Conservation (phyloP, 2,329 filamentous ascomycete genomes). For the Capronia epimyces region DNA sequence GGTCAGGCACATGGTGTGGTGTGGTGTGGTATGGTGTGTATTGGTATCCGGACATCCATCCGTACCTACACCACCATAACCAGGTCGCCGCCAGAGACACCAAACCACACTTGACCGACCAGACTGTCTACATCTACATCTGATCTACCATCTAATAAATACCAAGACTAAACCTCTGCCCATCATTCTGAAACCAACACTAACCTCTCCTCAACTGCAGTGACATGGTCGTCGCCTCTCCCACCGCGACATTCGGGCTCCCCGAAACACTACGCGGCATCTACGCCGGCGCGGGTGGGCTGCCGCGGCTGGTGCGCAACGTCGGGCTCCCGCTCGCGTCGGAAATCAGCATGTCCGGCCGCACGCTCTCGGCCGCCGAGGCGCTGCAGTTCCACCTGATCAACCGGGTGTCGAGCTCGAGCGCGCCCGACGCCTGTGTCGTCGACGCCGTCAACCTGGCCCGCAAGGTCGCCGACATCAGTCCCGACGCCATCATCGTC, state of each 20-base stretch:
- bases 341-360: constrained; percentile 64
- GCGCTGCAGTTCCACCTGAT: constrained; percentile 63
- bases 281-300: constrained; percentile 63
- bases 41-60: too few species aligned
- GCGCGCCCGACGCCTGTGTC: constrained; percentile 27
- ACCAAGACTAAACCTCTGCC: too few species aligned
- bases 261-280: constrained; percentile 69
- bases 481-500: constrained; percentile 72
- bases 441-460: constrained; percentile 45
- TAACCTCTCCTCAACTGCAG: constrained; percentile 6
- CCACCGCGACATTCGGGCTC: constrained; percentile 57
- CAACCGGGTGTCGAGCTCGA: constrained; percentile 35
- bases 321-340: constrained; percentile 65
- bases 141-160: too few species aligned
- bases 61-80: too few species aligned
- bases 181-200: neutral
- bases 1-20: too few species aligned
- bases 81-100: too few species aligned
- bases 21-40: too few species aligned
- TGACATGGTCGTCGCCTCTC: constrained; percentile 62
- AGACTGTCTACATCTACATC: too few species aligned
- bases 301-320: constrained; percentile 60
- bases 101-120: too few species aligned
- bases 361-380: constrained; percentile 54
- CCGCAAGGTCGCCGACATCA: constrained; percentile 57